Percentiles rank a stretch among this genome's conserved stretches.
Evolutionary conservation across 176 grass and related monocot genomes (phyloP).

Genomic region (Triticum monococcum): DNA sequence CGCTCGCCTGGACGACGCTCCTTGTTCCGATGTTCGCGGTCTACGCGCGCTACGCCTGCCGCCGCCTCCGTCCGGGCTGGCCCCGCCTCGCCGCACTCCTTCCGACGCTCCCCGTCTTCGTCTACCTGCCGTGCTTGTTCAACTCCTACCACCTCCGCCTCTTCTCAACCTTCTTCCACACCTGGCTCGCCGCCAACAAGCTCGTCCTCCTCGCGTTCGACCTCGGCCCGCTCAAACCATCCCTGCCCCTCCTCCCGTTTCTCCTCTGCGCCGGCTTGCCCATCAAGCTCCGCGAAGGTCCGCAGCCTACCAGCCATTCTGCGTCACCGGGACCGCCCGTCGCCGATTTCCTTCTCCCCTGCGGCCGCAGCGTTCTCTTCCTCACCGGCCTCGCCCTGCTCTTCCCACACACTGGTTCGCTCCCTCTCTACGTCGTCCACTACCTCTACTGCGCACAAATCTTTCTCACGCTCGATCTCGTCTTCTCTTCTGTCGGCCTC

Average conservation of each 20-base stretch:
- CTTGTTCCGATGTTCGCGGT: slow-evolving; percentile 36
- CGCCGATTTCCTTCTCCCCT: slow-evolving; percentile 25
- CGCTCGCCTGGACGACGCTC: slow-evolving; percentile 33
- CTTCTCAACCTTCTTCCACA: slow-evolving; percentile 74
- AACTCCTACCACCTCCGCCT: slow-evolving; percentile 67
- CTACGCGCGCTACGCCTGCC: slow-evolving; percentile 46
- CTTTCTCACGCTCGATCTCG: slow-evolving; percentile 67
- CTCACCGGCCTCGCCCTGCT: slow-evolving; percentile 41
- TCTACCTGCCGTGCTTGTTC: slow-evolving; percentile 56
- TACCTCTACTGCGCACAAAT: slow-evolving; percentile 62
- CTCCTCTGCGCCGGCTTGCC: slow-evolving; percentile 55
- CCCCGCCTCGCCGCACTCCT: slow-evolving; percentile 41
- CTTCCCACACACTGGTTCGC: slow-evolving; percentile 39
- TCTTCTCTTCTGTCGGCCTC: slow-evolving; percentile 39
- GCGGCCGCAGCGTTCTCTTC: slow-evolving; percentile 44
- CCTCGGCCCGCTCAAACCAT: slow-evolving; percentile 50
- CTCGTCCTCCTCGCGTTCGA: slow-evolving; percentile 71
- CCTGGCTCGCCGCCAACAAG: slow-evolving; percentile 68
- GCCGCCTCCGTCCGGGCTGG: slow-evolving; percentile 36
- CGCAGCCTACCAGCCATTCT: too few relatives aligned
- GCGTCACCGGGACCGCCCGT: not conserved
- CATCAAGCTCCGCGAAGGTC: slow-evolving; percentile 35
- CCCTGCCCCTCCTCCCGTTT: slow-evolving; percentile 58
- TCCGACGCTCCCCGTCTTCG: slow-evolving; percentile 48
- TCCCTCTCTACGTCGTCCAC: slow-evolving; percentile 46